A percentile compares a stretch with the other conserved stretches of the same genome.
phyloP scores from a whole-genome alignment of 495 filamentous ascomycete species.

The Penicillium odoratum region DNA sequence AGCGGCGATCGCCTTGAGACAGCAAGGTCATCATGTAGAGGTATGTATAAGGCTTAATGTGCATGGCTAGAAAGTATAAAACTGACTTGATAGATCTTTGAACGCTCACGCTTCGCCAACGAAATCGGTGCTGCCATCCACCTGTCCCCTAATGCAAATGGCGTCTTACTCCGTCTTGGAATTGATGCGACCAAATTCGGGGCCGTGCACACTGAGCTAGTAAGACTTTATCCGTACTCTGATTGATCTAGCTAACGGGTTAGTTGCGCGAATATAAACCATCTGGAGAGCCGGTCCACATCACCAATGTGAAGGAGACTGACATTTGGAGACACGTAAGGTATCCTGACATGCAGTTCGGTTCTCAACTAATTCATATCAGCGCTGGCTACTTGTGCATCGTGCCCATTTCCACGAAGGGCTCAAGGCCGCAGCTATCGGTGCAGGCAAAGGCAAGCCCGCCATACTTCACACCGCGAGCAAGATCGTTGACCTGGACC shows the following conservation, averaged over 20 bases:
- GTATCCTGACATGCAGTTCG: neutral
- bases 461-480: slow-evolving; percentile 43
- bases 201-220: slow-evolving; percentile 36
- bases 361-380: neutral
- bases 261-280: slow-evolving; percentile 36
- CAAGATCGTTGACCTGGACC: slow-evolving; percentile 46
- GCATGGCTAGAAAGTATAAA: neutral
- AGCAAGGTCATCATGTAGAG: slow-evolving; percentile 54
- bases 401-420: slow-evolving; percentile 50
- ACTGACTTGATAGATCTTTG: slow-evolving; percentile 44
- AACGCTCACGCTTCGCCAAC: slow-evolving; percentile 52
- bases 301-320: slow-evolving; percentile 32
- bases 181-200: slow-evolving; percentile 36
- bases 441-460: slow-evolving; percentile 37
- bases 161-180: slow-evolving; percentile 45
- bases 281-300: slow-evolving; percentile 34
- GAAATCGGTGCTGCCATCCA: slow-evolving; percentile 58
- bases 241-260: slow-evolving; percentile 3
- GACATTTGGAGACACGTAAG: slow-evolving; percentile 42
- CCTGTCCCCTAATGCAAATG: slow-evolving; percentile 55
- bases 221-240: slow-evolving; percentile 6
- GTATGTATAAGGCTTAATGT: slow-evolving; percentile 20
- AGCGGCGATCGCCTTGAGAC: slow-evolving; percentile 53
- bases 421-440: slow-evolving; percentile 45
- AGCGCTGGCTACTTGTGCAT: slow-evolving; percentile 55